Percentiles rank a stretch among this genome's conserved stretches.
Conservation (phyloP, 352 stramenopile genomes). For the Phytophthora hybrid region DNA sequence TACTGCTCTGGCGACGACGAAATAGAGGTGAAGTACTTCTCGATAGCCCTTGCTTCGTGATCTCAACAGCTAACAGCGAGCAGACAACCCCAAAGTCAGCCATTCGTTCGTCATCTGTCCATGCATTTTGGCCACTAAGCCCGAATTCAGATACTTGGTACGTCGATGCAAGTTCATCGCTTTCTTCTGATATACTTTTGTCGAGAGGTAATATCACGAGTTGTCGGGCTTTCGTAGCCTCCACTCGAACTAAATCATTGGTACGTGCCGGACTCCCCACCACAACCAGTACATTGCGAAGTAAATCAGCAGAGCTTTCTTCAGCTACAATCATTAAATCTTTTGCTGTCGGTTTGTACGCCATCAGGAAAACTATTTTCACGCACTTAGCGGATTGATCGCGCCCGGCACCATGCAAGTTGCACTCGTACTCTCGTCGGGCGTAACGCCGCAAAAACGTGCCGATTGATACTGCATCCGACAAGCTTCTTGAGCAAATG, state of each 20-base stretch:
- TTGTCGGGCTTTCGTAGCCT: slow-evolving; percentile 35
- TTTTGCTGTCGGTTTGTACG: slow-evolving; percentile 36
- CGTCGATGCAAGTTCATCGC: slow-evolving; percentile 24
- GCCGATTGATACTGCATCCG: slow-evolving; percentile 33
- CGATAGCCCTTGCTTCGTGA: slow-evolving; percentile 26
- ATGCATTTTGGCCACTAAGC: slow-evolving; percentile 16
- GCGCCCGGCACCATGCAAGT: neutral
- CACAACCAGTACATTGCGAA: slow-evolving; percentile 46
- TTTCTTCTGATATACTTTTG: slow-evolving; percentile 32
- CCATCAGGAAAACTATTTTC: slow-evolving; percentile 29
- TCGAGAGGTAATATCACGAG: slow-evolving; percentile 46
- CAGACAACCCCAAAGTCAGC: slow-evolving; percentile 54
- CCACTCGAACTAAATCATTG: slow-evolving; percentile 40
- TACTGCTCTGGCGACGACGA: slow-evolving; percentile 24
- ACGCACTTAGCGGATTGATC: slow-evolving; percentile 3
- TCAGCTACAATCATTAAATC: slow-evolving; percentile 32
- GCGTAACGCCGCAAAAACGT: slow-evolving; percentile 25
- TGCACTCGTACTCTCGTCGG: slow-evolving; percentile 17
- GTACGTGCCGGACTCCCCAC: slow-evolving; percentile 36
- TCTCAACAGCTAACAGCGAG: slow-evolving; percentile 51
- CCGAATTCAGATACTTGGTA: slow-evolving; percentile 30
- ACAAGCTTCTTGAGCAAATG: slow-evolving; percentile 40
- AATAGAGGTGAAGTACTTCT: slow-evolving; percentile 19
- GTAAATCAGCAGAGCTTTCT: slow-evolving; percentile 29
- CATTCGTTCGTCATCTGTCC: slow-evolving; percentile 37